Percentiles rank a stretch among this genome's conserved stretches.
Evolutionary conservation across 495 filamentous ascomycete genomes (phyloP).

Genomic region (Evansstolkia leycettana): DNA sequence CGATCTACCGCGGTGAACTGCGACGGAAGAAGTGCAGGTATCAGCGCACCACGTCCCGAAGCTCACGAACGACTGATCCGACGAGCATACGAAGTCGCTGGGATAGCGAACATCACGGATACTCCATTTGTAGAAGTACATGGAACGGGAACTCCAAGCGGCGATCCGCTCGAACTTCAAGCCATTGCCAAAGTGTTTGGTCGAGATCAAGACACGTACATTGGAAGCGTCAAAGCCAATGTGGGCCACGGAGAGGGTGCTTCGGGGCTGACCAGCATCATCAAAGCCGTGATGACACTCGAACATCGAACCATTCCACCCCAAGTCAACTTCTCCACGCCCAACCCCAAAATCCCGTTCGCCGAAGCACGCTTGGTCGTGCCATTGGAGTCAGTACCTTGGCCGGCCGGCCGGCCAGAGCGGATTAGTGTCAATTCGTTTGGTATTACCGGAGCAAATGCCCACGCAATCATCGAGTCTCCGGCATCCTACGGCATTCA

Average conservation of each 20-base stretch:
- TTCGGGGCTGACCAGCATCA: constrained; percentile 15
- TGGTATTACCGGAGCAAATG: constrained; percentile 39
- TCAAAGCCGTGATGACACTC: constrained; percentile 16
- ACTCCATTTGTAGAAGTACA: constrained; percentile 12
- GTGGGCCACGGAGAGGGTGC: constrained; percentile 23
- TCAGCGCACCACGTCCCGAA: constrained; percentile 9
- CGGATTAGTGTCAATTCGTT: constrained; percentile 32
- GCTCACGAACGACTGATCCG: constrained; percentile 14
- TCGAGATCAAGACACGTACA: constrained; percentile 2
- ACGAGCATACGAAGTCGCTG: constrained; percentile 14
- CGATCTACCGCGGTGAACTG: constrained; percentile 12
- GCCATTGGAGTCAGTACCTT: background rate
- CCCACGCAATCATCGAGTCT: constrained; percentile 27
- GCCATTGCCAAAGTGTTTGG: constrained; percentile 32
- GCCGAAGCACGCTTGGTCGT: background rate
- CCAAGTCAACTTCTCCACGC: constrained; percentile 14
- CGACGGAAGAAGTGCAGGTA: constrained; percentile 12
- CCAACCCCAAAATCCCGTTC: constrained; percentile 12
- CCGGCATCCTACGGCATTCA: too few relatives aligned
- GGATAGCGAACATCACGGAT: constrained; percentile 6
- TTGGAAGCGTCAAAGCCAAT: constrained; percentile 19
- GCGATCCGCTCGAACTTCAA: constrained; percentile 24
- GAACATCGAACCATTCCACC: constrained; percentile 18
- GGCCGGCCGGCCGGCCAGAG: constrained; percentile 5
- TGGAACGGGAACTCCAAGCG: constrained; percentile 11